A percentile compares a stretch with the other conserved stretches of the same genome.
Conservation (phyloP, 2,329 filamentous ascomycete genomes). For the Penicillium capsulatum region DNA sequence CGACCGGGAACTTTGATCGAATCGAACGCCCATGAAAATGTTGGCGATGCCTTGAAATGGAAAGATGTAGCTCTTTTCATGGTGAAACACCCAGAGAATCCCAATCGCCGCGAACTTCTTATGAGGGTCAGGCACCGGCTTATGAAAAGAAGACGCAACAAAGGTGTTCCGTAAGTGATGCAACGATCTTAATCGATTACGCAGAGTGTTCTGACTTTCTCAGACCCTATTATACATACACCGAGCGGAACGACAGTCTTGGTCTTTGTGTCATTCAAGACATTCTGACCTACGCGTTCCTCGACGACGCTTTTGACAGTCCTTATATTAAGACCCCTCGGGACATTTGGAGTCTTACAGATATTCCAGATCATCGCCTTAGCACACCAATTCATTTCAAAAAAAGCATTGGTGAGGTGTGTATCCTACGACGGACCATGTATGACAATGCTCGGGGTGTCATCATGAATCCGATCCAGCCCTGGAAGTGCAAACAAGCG, state of each 20-base stretch:
- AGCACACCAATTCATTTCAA: constrained; percentile 24
- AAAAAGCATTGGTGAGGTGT: constrained; percentile 13
- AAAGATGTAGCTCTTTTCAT: background rate
- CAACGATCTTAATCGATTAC: background rate
- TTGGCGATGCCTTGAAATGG: background rate
- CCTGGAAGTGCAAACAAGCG: constrained; percentile 9
- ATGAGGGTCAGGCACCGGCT: background rate
- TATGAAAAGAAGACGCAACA: background rate
- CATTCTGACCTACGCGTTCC: constrained; percentile 11
- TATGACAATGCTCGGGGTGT: constrained; percentile 5
- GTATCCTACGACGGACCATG: constrained; percentile 13
- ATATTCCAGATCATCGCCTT: constrained; percentile 18
- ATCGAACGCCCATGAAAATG: background rate
- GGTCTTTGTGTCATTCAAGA: constrained; percentile 12
- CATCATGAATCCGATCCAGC: constrained; percentile 12
- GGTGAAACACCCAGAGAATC: background rate
- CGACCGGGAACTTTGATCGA: background rate
- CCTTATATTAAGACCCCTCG: constrained; percentile 16
- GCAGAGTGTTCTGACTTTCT: background rate
- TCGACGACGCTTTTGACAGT: constrained; percentile 20
- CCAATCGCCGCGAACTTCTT: background rate
- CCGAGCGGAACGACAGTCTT: constrained; percentile 1
- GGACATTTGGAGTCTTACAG: constrained; percentile 20
- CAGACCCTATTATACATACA: constrained; percentile 4
- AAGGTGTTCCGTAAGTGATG: background rate